phyloP scores from a whole-genome alignment of 2,329 filamentous ascomycete genomes.

The Aspergillus sp. region DNA sequence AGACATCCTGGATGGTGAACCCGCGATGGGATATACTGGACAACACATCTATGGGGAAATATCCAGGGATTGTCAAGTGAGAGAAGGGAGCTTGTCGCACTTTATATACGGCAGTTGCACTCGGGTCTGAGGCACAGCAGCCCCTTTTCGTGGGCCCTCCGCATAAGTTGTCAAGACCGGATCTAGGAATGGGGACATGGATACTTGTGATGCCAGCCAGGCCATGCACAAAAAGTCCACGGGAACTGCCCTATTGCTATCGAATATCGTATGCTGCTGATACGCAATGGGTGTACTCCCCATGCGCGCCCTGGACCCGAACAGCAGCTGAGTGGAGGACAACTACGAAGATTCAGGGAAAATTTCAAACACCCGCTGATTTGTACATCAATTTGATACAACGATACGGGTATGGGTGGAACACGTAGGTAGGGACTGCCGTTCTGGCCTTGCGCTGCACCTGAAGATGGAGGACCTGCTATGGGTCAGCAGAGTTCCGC shows the following conservation, averaged over 20 bases:
- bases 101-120: not conserved
- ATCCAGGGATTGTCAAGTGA: not conserved
- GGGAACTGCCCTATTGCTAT: too few relatives aligned
- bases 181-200: too few relatives aligned
- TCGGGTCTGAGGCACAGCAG: not conserved
- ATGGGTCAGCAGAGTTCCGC: not conserved
- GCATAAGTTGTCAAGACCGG: not conserved
- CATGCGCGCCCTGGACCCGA: not conserved
- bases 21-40: not conserved
- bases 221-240: too few relatives aligned
- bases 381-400: too few relatives aligned
- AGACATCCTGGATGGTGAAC: not conserved
- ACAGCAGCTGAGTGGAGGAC: too few relatives aligned
- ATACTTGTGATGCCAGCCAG: too few relatives aligned
- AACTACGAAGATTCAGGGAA: too few relatives aligned
- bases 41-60: not conserved
- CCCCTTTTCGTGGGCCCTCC: not conserved
- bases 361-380: too few relatives aligned
- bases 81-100: not conserved
- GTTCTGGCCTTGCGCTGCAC: not conserved
- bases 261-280: too few relatives aligned
- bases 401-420: too few relatives aligned
- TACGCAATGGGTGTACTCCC: not conserved
- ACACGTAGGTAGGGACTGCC: not conserved
- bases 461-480: not conserved